Conservation (phyloP, 179 eudicot species). For the Beta corolliflora region DNA sequence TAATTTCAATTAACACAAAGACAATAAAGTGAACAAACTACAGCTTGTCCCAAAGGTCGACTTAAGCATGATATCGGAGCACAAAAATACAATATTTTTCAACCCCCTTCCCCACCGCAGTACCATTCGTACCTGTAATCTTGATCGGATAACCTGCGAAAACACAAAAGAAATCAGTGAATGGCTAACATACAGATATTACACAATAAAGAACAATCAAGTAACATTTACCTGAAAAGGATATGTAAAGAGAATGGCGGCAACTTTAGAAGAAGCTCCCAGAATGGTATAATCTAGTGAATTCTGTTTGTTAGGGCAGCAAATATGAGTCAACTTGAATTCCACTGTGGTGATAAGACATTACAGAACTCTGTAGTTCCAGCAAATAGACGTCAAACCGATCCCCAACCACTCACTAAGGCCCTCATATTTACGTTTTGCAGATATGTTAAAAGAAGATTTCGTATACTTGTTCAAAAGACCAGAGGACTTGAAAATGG, state of each 20-base stretch:
- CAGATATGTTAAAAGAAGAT: not conserved
- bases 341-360: not conserved
- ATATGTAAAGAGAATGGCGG: conserved; percentile 83
- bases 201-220: conserved; percentile 14
- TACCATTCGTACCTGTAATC: conserved; percentile 71
- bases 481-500: not conserved
- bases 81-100: not conserved
- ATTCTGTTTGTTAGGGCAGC: conserved; percentile 46
- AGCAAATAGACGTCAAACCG: not conserved
- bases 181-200: not conserved
- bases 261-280: conserved; percentile 91
- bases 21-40: not conserved
- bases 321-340: conserved; percentile 11
- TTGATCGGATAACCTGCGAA: conserved; percentile 86
- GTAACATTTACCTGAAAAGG: conserved; percentile 76
- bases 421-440: not conserved
- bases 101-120: not conserved
- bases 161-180: conserved; percentile 8
- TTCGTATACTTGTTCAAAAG: not conserved
- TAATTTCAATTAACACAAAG: not conserved
- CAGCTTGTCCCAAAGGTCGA: not conserved
- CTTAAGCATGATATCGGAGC: not conserved
- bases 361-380: not conserved
- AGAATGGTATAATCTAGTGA: conserved; percentile 79
- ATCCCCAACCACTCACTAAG: not conserved